Evolutionary conservation across 129 eudicot genomes (phyloP), one percentile per base, ranked within the genome.

Genomic region (Centella asiatica): DNA sequence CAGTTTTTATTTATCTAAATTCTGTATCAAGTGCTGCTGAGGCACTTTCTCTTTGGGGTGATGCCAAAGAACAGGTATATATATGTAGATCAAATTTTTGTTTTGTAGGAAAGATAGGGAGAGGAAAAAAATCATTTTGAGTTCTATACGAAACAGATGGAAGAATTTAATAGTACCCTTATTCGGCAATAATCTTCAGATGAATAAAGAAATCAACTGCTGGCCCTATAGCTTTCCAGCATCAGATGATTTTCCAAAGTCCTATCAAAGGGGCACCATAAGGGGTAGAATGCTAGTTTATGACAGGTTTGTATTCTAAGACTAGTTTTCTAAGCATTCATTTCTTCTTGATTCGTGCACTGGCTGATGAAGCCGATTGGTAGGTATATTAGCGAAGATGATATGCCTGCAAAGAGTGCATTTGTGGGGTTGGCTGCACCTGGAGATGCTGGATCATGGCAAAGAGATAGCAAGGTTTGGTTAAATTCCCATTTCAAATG

Each of bases 401-500:
- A 54, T 66, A 65, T 76, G 3, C 55, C 83, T n/a, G 99, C 82
- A 60, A 68, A 37, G 2, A 80, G 72, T 27, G 90, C 96, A 48
- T 84, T 55, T 32, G 65, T 84, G 1, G 99, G 99, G 36, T 73
- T 92, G 60, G 95, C 95, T 39, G 77, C 81, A 51, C 92, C 92
- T 3, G 97, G 97, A 59, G 88, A 80, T 6, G 60, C 46, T 40
- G 95, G 95, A 60, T 85, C 97, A 40, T 85, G 90, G 83, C 97
- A 89, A 76, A 78, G 76, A 72, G 95, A 89, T 83, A 66, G 81
- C 80, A 89, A 85, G 92, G 97, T 13, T 56, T 20, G 1, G 39
- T 44, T 26, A 26, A 5, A 2, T 27, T 9, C 2, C 12, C 36
- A 4, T 15, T 5, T n/a, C n/a, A n/a, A n/a, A n/a, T n/a, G n/a